Conservation (phyloP, 495 filamentous ascomycete species). For the Aspergillus campestris region DNA sequence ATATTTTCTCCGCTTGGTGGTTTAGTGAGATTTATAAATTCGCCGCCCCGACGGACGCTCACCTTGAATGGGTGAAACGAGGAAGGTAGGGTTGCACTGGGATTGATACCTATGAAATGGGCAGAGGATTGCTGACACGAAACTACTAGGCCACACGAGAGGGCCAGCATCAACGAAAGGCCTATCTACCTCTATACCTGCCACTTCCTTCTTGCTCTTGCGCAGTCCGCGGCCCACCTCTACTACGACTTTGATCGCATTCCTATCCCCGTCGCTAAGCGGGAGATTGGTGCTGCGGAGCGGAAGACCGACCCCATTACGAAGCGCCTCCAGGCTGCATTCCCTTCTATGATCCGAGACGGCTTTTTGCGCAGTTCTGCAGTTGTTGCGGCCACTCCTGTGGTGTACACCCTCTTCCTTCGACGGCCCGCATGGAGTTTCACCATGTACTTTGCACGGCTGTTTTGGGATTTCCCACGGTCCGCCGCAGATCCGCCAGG, state of each 20-base stretch:
- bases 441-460: constrained; percentile 57
- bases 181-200: constrained; percentile 71
- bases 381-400: constrained; percentile 34
- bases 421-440: constrained; percentile 56
- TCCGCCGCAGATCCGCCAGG: constrained; percentile 51
- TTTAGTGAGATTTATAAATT: constrained; percentile 80
- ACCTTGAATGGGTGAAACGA: constrained; percentile 63
- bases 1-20: constrained; percentile 67
- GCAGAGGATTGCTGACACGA: not conserved
- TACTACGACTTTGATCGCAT: constrained; percentile 67
- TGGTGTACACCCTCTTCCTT: constrained; percentile 59
- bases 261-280: constrained; percentile 41
- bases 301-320: constrained; percentile 29
- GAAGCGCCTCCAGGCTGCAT: constrained; percentile 21
- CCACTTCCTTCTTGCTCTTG: constrained; percentile 56
- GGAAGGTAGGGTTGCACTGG: constrained; percentile 38
- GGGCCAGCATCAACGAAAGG: constrained; percentile 77
- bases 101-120: not conserved
- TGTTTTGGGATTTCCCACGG: constrained; percentile 65
- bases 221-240: constrained; percentile 63
- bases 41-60: constrained; percentile 54
- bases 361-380: constrained; percentile 34
- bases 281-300: constrained; percentile 21
- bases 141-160: constrained; percentile 47
- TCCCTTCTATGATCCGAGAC: constrained; percentile 17